Evolutionary conservation across 768 basidiomycete species (phyloP), one percentile per base, ranked within the genome.

Genomic region (Clitopilus hobsonii): DNA sequence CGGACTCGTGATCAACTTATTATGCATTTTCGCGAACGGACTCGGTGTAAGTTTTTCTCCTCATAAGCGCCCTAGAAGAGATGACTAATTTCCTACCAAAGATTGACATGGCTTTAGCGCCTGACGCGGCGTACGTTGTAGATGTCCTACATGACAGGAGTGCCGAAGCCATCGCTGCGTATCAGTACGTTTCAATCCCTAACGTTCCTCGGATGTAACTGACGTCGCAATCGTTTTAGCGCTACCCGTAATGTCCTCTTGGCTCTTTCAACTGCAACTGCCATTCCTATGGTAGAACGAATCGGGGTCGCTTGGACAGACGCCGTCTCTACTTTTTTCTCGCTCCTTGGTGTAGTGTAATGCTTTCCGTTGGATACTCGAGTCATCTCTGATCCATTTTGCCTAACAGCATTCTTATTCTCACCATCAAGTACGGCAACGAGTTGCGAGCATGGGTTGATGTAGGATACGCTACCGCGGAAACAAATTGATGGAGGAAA

Each of bases 11-110:
- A 61, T 83, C 11, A 80, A 76, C 57, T 66, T 87, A 4, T 18
- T 80, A 0, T 85, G 79, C 56, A 61, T 90, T 6, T 88, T 88
- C 60, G 53, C 79, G 32, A 88, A 87, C 54, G 83, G 86, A n/a
- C 26, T 85, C 18, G 86, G 87, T 22, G 88, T 48, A 48, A 22
- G 10, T 22, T 6, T 11, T 7, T 48, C 23, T 11, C 7, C 20
- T 48, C 45, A 18, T 18, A 24, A 18, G n/a, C n/a, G n/a, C n/a
- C n/a, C n/a, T n/a, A n/a, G n/a, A n/a, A n/a, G n/a, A n/a, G n/a
- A n/a, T n/a, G n/a, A n/a, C n/a, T n/a, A n/a, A n/a, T n/a, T n/a
- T n/a, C n/a, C n/a, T n/a, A n/a, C n/a, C n/a, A n/a, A n/a, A 48
- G 47, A 22, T 82, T 53, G 81, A 87, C 58, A 61, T 82, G 47